phyloP scores from a whole-genome alignment of 371 early-diverging fungal genomes.

The Blastocladiella emersonii region DNA sequence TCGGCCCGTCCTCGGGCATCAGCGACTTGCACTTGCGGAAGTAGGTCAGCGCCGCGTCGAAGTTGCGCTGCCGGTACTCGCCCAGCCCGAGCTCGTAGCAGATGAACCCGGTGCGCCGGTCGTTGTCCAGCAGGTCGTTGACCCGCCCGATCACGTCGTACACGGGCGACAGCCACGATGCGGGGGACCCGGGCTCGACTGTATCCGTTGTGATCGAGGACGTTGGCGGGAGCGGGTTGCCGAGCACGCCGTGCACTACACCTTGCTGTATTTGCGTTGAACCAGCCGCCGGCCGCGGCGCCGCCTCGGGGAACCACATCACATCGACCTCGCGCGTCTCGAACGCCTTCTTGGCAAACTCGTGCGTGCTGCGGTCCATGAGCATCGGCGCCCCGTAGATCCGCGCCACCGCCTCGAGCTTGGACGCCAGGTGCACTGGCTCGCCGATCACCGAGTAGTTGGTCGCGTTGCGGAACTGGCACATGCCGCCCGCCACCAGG shows the following conservation, averaged over 20 bases:
- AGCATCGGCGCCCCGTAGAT: neutral
- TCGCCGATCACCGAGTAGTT: neutral
- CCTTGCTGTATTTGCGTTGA: no score
- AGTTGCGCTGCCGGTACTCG: conserved; percentile 4
- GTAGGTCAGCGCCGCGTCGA: conserved; percentile 3
- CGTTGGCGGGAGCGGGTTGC: no score
- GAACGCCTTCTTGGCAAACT: neutral
- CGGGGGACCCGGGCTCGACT: no score
- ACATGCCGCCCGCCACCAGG: neutral
- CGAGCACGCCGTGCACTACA: no score
- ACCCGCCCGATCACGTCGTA: neutral
- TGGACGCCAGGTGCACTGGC: neutral
- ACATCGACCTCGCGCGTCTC: conserved; percentile 2
- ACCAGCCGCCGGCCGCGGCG: no score
- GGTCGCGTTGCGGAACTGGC: neutral
- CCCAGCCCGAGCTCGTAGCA: conserved; percentile 6
- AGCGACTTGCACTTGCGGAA: conserved; percentile 6
- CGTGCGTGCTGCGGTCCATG: neutral
- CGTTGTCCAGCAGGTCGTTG: neutral
- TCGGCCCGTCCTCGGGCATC: conserved; percentile 3
- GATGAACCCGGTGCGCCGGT: neutral
- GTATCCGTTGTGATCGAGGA: no score
- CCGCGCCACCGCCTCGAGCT: neutral
- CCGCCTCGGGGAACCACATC: neutral
- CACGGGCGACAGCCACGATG: no score